phyloP scores from a whole-genome alignment of 768 basidiomycete species.

The Leccinum olivaceopallidum region DNA sequence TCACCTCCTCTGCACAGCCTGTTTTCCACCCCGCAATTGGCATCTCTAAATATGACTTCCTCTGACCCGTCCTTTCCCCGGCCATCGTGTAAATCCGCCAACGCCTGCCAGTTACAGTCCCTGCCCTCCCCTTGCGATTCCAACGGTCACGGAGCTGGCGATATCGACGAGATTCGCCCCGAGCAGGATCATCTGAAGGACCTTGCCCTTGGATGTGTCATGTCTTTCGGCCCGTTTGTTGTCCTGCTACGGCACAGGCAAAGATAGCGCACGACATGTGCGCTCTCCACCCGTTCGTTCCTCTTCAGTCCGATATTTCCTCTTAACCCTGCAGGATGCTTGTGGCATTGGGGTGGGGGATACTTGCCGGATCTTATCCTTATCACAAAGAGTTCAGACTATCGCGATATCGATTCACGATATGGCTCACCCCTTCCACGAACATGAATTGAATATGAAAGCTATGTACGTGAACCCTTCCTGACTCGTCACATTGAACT shows the following conservation, averaged over 20 bases:
- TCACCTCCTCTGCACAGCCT: constrained; percentile 17
- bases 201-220: constrained; percentile 63
- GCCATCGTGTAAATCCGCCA: constrained; percentile 59
- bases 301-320: background rate
- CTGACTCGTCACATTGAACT: constrained; percentile 19
- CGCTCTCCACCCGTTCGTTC: constrained; percentile 9
- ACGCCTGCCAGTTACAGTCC: constrained; percentile 69
- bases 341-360: background rate
- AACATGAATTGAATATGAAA: constrained; percentile 63
- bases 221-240: constrained; percentile 66
- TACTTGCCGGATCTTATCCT: constrained; percentile 16
- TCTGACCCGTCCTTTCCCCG: constrained; percentile 26
- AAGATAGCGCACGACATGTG: constrained; percentile 80
- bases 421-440: constrained; percentile 67
- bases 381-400: constrained; percentile 52
- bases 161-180: constrained; percentile 61
- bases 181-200: constrained; percentile 71
- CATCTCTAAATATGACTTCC: constrained; percentile 9
- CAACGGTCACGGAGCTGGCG: constrained; percentile 71
- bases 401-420: constrained; percentile 58
- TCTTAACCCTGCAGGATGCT: background rate
- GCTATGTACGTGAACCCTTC: constrained; percentile 48
- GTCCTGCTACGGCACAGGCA: constrained; percentile 49
- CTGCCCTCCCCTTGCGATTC: constrained; percentile 67
- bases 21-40: constrained; percentile 3